Conservation (phyloP, 2,329 filamentous ascomycete species). For the Didymella keratinophila region DNA sequence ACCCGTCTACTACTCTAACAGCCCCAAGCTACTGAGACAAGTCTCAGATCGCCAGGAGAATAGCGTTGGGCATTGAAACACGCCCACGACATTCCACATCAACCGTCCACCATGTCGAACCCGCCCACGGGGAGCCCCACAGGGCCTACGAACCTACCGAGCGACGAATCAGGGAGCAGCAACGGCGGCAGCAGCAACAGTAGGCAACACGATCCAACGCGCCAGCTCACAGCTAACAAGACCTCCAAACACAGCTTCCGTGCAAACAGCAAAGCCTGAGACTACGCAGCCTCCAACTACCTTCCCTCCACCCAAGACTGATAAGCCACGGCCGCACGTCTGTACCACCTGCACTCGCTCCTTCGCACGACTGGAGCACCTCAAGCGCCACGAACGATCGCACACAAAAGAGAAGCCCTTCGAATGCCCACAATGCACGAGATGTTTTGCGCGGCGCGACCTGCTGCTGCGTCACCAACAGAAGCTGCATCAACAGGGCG, state of each 20-base stretch:
- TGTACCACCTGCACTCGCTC: slow-evolving; percentile 90
- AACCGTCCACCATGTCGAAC: slow-evolving; percentile 13
- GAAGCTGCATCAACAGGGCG: slow-evolving; percentile 94
- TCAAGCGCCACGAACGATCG: slow-evolving; percentile 97
- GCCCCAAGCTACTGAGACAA: slow-evolving; percentile 2
- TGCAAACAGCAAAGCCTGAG: slow-evolving; percentile 44
- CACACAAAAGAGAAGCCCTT: slow-evolving; percentile 99
- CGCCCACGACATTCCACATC: background rate
- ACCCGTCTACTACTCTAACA: background rate
- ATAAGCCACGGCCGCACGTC: slow-evolving; percentile 95
- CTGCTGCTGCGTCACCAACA: slow-evolving; percentile 94
- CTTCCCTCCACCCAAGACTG: slow-evolving; percentile 88
- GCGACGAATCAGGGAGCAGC: slow-evolving; percentile 39
- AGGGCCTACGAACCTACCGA: slow-evolving; percentile 38
- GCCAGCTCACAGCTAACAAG: slow-evolving; percentile 29
- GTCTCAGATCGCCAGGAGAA: background rate
- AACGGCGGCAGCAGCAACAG: slow-evolving; percentile 43
- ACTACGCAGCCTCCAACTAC: slow-evolving; percentile 41
- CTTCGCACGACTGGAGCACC: slow-evolving; percentile 92
- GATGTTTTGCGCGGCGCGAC: slow-evolving; percentile 95
- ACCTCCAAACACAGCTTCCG: slow-evolving; percentile 36
- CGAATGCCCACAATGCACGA: slow-evolving; percentile 90
- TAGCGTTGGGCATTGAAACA: background rate
- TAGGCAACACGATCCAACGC: slow-evolving; percentile 29
- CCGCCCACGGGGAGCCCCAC: slow-evolving; percentile 30